A percentile compares a stretch with the other conserved stretches of the same genome.
These are phyloP conservation scores for Boletellus sp. DNA, from an alignment of 1,284 basidiomycete species.

Conservation along the genomic window DNA sequence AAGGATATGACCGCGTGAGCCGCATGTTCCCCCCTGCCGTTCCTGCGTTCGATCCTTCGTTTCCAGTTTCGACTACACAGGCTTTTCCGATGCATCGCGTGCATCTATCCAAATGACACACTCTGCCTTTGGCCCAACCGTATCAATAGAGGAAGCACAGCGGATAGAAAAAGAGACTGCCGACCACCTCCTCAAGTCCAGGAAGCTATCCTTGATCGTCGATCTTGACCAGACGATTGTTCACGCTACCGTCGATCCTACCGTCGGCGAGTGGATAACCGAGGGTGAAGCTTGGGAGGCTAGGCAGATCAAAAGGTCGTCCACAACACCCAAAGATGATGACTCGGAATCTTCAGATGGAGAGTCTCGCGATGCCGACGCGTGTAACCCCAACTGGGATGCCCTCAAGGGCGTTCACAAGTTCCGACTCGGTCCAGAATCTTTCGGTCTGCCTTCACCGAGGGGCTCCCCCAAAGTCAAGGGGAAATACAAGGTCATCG, in stretches of 20 bases:
- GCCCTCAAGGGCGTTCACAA: constrained; percentile 85
- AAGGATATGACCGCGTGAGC: constrained; percentile 89
- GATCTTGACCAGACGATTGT: constrained; percentile 99
- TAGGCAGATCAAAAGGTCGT: constrained; percentile 38
- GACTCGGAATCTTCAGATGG: constrained; percentile 39
- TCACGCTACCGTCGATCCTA: constrained; percentile 97
- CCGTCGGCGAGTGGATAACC: constrained; percentile 94
- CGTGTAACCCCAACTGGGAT: constrained; percentile 85
- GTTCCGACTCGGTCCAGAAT: constrained; percentile 83
- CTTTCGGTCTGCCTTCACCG: constrained; percentile 50
- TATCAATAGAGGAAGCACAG: constrained; percentile 83
- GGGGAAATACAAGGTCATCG: constrained; percentile 58
- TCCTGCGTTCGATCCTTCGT: constrained; percentile 12
- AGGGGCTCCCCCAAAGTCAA: constrained; percentile 35
- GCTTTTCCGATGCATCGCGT: constrained; percentile 75
- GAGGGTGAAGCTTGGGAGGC: constrained; percentile 78
- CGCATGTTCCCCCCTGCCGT: constrained; percentile 4
- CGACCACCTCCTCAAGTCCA: constrained; percentile 68
- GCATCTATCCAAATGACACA: constrained; percentile 87
- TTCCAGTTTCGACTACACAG: constrained; percentile 78
- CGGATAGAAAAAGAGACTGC: constrained; percentile 84
- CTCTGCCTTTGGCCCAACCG: constrained; percentile 73
- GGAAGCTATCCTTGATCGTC: constrained; percentile 91
- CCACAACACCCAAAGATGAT: constrained; percentile 26
- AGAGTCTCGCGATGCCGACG: constrained; percentile 43